Evolutionary conservation across 768 basidiomycete species (phyloP).

Genomic region (Boletus pseudopeckii): DNA sequence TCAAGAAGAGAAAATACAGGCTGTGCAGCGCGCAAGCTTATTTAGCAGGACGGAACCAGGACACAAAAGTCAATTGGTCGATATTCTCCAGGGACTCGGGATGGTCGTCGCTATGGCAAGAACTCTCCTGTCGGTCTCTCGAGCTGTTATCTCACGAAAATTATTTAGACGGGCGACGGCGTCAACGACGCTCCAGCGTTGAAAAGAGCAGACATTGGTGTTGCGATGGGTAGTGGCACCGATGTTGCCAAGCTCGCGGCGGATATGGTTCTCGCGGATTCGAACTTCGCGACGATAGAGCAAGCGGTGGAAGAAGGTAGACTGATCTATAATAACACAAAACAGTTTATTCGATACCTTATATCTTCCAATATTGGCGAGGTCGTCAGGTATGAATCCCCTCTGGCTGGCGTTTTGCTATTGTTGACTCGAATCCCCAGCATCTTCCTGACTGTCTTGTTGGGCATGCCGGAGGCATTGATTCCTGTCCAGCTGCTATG

Average conservation of each 20-base stretch:
- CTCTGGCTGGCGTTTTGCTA: background rate
- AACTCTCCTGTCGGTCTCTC: slow-evolving; percentile 5
- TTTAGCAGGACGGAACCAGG: slow-evolving; percentile 94
- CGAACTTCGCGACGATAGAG: slow-evolving; percentile 97
- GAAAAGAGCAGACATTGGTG: slow-evolving; percentile 96
- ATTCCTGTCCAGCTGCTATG: slow-evolving; percentile 97
- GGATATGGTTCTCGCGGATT: slow-evolving; percentile 96
- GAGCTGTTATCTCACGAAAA: slow-evolving; percentile 6
- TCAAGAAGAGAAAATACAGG: slow-evolving; percentile 76
- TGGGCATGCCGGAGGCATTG: slow-evolving; percentile 99
- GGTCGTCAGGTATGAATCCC: slow-evolving; percentile 66
- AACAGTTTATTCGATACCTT: slow-evolving; percentile 99
- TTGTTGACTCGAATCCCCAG: slow-evolving; percentile 33
- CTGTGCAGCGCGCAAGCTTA: slow-evolving; percentile 83
- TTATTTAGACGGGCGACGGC: slow-evolving; percentile 82
- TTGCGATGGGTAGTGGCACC: slow-evolving; percentile 98
- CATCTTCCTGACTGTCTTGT: slow-evolving; percentile 94
- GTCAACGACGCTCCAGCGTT: slow-evolving; percentile 98
- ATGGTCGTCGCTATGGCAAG: slow-evolving; percentile 93
- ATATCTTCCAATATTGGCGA: slow-evolving; percentile 98
- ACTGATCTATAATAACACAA: slow-evolving; percentile 98
- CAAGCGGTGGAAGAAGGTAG: slow-evolving; percentile 95
- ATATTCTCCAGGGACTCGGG: slow-evolving; percentile 86
- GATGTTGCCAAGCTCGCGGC: slow-evolving; percentile 98
- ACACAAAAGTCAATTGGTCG: slow-evolving; percentile 93